Evolutionary conservation across 2,329 filamentous ascomycete genomes (phyloP), one percentile per base, ranked within the genome.

Genomic region (Neopestalotiopsis sp.): DNA sequence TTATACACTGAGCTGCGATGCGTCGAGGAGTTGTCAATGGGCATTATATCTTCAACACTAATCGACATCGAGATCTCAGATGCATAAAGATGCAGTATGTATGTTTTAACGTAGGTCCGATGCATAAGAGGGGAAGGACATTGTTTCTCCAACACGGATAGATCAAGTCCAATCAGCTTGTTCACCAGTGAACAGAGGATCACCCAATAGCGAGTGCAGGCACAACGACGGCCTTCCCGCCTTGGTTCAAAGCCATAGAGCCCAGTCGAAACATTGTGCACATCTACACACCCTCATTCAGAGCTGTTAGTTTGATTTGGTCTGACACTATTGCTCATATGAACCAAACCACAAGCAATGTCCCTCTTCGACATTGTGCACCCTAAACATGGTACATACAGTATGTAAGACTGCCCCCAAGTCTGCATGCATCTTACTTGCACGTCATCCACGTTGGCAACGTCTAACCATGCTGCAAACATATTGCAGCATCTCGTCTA

Each of bases 141-240:
- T 14, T 62, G 59, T 34, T 32, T 65, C 62, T 49, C 40, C 34
- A 65, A 65, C 45, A 53, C 53, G 20, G n/a, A 28, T 65, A 12
- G 12, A 28, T n/a, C 7, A 49, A 17, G n/a, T 65, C 40, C 38
- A 53, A 17, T 49, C 40, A 28, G 40, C 40, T 40, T n/a, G 38
- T 40, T 28, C 10, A 14, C 34, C 38, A 65, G 40, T 65, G 32
- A 9, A 28, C 34, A 17, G 40, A 49, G 40, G 20, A 65, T 24
- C 38, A 65, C 17, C 62, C 62, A 65, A 53, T 65, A 49, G 40
- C 34, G 24, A 49, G 34, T 65, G 62, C 62, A 65, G 34, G 20
- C 12, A 30, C 56, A 9, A 59, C 57, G 45, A 59, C 24, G 57
- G 59, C 59, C 59, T 62, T 62, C 32, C 59, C 59, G 59, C 32